phyloP scores from a whole-genome alignment of 2,329 filamentous ascomycete species.

The Neophaeococcomyces aloes region DNA sequence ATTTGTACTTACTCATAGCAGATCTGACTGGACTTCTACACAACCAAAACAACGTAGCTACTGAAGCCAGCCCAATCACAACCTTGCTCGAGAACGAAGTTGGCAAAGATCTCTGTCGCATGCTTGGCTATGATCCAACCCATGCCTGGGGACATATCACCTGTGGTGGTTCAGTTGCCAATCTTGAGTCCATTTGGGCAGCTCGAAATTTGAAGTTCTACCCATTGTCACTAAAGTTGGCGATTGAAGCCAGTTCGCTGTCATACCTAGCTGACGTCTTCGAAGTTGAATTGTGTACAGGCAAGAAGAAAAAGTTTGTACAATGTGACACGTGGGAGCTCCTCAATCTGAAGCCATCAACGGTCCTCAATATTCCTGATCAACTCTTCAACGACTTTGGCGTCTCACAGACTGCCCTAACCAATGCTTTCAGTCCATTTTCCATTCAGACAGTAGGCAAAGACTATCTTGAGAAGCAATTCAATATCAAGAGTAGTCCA shows the following conservation, averaged over 20 bases:
- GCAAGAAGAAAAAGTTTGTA: conserved; percentile 28
- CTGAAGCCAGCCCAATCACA: conserved; percentile 38
- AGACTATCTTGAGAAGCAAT: too few relatives aligned
- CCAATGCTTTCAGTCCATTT: too few relatives aligned
- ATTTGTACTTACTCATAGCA: too few relatives aligned
- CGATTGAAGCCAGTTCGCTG: conserved; percentile 24
- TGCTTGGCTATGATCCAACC: conserved; percentile 34
- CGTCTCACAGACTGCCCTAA: too few relatives aligned
- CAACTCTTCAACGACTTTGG: too few relatives aligned
- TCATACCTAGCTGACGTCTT: conserved; percentile 26
- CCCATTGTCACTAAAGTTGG: conserved; percentile 30
- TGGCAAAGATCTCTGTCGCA: conserved; percentile 36
- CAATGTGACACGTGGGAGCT: conserved; percentile 35
- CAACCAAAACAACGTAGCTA: conserved; percentile 41
- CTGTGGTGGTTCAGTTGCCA: conserved; percentile 38
- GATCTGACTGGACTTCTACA: conserved; percentile 21
- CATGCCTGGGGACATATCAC: conserved; percentile 38
- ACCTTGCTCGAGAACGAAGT: conserved; percentile 37
- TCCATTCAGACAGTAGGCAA: too few relatives aligned
- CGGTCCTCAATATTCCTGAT: too few relatives aligned
- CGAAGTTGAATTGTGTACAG: conserved; percentile 24
- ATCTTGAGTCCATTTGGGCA: conserved; percentile 40
- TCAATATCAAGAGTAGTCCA: too few relatives aligned
- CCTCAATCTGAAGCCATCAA: conserved; percentile 8
- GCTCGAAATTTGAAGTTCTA: conserved; percentile 42